Evolutionary conservation across 2,329 filamentous ascomycete species (phyloP), one percentile per base, ranked within the genome.

Genomic region (Waltergamsia citrina): DNA sequence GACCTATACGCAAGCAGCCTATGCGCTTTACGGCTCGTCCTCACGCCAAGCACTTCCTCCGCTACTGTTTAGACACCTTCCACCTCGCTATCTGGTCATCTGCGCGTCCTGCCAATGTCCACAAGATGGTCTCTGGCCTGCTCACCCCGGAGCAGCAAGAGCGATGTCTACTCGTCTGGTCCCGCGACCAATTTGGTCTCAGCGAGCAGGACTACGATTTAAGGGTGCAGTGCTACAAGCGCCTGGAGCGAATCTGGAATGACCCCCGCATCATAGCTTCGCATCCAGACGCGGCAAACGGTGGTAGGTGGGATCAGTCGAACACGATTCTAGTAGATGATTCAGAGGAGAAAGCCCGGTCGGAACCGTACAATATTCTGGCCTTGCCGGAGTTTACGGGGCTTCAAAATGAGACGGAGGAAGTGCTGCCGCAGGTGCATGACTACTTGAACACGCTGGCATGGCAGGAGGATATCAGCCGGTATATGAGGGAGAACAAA

Each of bases 311-410:
- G 82, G 71, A 78, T 46, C 87, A 94, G 59, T 69, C 69, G 33
- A 94, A 96, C 55, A 96, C 92, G 0, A 70, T 96, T 6, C 67
- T 98, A 18, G 77, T 96, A 25, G 92, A 98, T 46, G 92, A 96
- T 58, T 85, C 80, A 20, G 47, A 59, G 2, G 70, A 88, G 48
- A 98, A 96, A 63, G 88, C 81, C 1, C 68, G 74, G 18, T 80
- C 72, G 36, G 85, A 98, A 55, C 92, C 92, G 1, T 74, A 75
- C 59, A 96, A 96, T 47, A 68, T 92, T 16, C 59, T 96, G 8
- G 65, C 78, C 43, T 70, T 96, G 16, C 84, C 87, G 1, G 86
- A 93, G 56, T 95, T 92, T 50, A 53, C 56, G 3, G 74, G 69
- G 10, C 38, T 65, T 23, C 28, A 38, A 3, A 39, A 48, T 6